Evolutionary conservation across 441 rosid species (phyloP), one percentile per base, ranked within the genome.

Genomic region (Daphne laureola): DNA sequence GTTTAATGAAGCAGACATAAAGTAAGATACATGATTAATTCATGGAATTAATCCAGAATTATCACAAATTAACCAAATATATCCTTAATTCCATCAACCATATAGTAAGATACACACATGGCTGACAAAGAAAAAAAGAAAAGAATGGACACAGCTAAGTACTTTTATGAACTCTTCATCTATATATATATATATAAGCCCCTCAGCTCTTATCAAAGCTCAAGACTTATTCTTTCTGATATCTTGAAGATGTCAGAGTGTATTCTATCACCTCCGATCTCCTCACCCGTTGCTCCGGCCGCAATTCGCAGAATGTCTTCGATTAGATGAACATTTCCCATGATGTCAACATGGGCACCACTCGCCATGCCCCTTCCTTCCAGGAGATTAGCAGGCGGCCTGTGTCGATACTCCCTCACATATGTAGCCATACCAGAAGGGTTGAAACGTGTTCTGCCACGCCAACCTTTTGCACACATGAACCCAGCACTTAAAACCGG

Each of bases 391-490:
- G 77, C 64, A 0, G 83, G 79, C 0, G 78, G 73, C 51, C 66
- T 70, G 62, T 83, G 84, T 46, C 44, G 66, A 44, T 74, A 81
- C 65, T 86, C 95, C 63, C 85, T 67, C 8, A 74, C 18, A 15
- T 67, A 73, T 0, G 83, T 73, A 0, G 35, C 51, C 25, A 59
- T 67, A 16, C 83, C 78, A 0, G 81, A 78, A 0, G 91, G 95
- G 51, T 86, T 86, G 70, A 79, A 87, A 57, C 85, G 65, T 4
- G 89, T 79, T 63, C 57, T 79, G 6, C 95, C 89, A 64, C 73
- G 65, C 91, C 91, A 87, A 1, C 78, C 89, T 66, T 73, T 86
- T 2, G 82, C 82, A 14, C 85, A 83, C 95, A 83, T 87, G 68
- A 76, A 87, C 8, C 91, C 91, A 0, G 91, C 69, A 36, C 89